Percentiles rank a stretch among this genome's conserved stretches.
Evolutionary conservation across 345 rosid genomes (phyloP).

Genomic region (Anastatica hierochuntica): DNA sequence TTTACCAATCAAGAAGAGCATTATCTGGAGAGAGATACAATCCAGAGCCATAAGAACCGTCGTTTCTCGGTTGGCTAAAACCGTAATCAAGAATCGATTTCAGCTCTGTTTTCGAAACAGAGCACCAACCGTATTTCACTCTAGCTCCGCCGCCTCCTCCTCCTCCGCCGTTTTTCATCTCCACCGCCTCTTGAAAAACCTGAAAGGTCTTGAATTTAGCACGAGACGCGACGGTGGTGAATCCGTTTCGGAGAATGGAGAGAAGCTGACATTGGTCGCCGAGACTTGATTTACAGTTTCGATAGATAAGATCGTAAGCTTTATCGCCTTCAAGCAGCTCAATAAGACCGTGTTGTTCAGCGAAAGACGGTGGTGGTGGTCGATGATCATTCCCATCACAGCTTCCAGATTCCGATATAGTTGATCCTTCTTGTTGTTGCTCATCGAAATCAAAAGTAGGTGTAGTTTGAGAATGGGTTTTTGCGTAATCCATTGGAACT

Average conservation of each 20-base stretch:
- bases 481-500: conserved; percentile 15
- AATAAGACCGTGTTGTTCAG: conserved; percentile 24
- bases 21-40: conserved; percentile 50
- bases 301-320: conserved; percentile 35
- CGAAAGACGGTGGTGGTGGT: not conserved
- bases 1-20: conserved; percentile 55
- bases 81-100: conserved; percentile 47
- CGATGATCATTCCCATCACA: conserved; percentile 19
- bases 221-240: conserved; percentile 23
- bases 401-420: conserved; percentile 54
- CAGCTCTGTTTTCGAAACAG: conserved; percentile 36
- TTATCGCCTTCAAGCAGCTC: conserved; percentile 40
- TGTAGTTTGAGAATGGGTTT: conserved; percentile 7
- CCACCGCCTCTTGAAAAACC: conserved; percentile 40
- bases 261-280: conserved; percentile 30
- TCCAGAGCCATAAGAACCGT: conserved; percentile 49
- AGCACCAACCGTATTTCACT: conserved; percentile 62
- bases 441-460: conserved; percentile 5
- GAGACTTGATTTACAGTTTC: conserved; percentile 37
- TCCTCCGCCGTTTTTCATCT: conserved; percentile 37
- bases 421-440: conserved; percentile 30
- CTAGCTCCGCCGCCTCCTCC: conserved; percentile 29
- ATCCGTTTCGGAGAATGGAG: conserved; percentile 39
- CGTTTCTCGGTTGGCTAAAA: conserved; percentile 35
- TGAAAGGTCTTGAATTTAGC: conserved; percentile 53